Base-by-base conservation (phyloP, 2,329 filamentous ascomycete species). In the Mollisia scopiformis region DNA sequence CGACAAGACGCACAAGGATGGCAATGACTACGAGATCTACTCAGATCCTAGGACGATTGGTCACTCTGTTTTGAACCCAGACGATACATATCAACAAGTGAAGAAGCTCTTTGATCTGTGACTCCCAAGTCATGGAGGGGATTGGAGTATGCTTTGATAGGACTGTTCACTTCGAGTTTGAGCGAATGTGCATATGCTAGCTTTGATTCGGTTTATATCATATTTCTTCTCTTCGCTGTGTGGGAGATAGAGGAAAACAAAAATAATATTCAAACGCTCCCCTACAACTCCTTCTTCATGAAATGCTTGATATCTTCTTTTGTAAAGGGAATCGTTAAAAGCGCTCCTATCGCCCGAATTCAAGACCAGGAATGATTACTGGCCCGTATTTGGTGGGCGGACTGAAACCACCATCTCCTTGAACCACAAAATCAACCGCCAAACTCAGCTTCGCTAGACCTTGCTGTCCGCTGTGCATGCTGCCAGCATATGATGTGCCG, bases 21-120 rank as follows among this genome's bases (percentile, higher is more conserved):
- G 95, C 64, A 99, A 98, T 76, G 95, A 99, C 78, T 94, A 88
- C 75, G 94, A 98, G 81, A 97, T 99, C 74, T 98, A 89, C 77
- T 82, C 79, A 67, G 94, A 98, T 75, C 73, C 84, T 57, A 84
- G 94, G 72, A 96, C 91, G 35, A 88, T 90, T 62, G 95, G 95
- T 1, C 95, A 99, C 78, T 82, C 88, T 27, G 95, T 98, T 67
- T 86, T 82, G 68, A 85, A 83, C 43, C 94, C 94, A 6, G 88
- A 93, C 59, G 92, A 98, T 72, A 97, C 93, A 49, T 87, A 90
- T 71, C 84, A 79, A 69, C 82, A 92, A 76, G 73, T 99, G 71
- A 94, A 89, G 82, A 87, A 95, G 81, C 69, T 95, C 55, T 97
- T 98, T 73, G 80, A 84, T 63, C 76, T 93, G 62, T 90, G 71